These are phyloP conservation scores for Laburnicola sp. DNA, from an alignment of 2,329 filamentous ascomycete genomes.

Conservation along the genomic window DNA sequence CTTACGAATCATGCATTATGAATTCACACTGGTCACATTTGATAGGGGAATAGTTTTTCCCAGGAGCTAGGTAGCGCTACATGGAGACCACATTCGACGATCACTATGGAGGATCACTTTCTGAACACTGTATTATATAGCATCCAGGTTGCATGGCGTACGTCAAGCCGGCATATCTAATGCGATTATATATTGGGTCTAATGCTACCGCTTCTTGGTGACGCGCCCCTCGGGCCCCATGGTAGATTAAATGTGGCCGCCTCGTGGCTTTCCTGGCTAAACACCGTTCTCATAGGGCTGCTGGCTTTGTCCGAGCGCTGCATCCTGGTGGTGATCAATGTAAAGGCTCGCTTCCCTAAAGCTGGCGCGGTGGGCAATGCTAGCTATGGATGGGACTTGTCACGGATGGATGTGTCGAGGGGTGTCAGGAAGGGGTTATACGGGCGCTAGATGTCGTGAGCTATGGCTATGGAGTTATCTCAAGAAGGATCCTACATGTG, in stretches of 20 bases:
- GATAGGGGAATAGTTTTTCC: too few species aligned
- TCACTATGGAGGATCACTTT: background rate
- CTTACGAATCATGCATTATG: constrained; percentile 22
- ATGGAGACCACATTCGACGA: background rate
- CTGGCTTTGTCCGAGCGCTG: background rate
- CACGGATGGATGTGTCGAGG: too few species aligned
- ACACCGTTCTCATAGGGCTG: background rate
- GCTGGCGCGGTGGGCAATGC: background rate
- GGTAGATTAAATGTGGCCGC: background rate
- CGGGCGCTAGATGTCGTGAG: too few species aligned
- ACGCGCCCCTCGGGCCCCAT: background rate
- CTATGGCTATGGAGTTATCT: too few species aligned
- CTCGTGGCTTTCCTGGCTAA: too few species aligned
- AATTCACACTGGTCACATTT: background rate
- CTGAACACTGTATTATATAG: constrained; percentile 1
- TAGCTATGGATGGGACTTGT: background rate
- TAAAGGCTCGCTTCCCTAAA: background rate
- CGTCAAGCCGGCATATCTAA: constrained; percentile 14
- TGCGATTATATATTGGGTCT: constrained; percentile 4
- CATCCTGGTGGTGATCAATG: constrained; percentile 3
- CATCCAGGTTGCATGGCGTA: constrained; percentile 10
- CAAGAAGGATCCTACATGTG: too few species aligned
- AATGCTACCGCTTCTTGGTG: background rate
- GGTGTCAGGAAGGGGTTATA: too few species aligned
- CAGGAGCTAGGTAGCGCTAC: background rate